phyloP scores from a whole-genome alignment of 2,329 filamentous ascomycete species.

The Xenoacremonium recifei region DNA sequence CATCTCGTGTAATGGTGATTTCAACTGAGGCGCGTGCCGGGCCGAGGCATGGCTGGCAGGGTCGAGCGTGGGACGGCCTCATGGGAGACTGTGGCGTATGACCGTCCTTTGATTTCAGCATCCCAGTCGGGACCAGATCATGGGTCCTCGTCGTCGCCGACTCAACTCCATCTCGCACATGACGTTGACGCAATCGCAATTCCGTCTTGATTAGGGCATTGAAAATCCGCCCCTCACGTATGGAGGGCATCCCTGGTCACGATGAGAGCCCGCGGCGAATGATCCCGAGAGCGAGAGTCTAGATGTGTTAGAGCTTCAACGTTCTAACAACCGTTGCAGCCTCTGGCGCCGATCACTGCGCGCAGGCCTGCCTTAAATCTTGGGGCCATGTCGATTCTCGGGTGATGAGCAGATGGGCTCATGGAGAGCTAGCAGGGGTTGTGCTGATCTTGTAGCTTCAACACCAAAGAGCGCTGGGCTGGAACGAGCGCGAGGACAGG shows the following conservation, averaged over 20 bases:
- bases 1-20: conserved; percentile 6
- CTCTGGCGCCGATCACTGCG: conserved; percentile 20
- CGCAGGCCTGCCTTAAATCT: conserved; percentile 21
- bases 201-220: conserved; percentile 1
- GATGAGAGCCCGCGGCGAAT: not conserved
- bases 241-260: conserved; percentile 1
- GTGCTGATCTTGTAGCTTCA: conserved; percentile 27
- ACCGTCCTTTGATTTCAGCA: not conserved
- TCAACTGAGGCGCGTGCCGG: not conserved
- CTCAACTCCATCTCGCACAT: conserved; percentile 6
- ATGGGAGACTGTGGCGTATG: not conserved
- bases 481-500: too few relatives aligned
- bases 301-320: not conserved
- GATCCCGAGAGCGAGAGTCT: not conserved
- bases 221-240: conserved; percentile 1
- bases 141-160: conserved; percentile 1
- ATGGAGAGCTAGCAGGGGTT: conserved; percentile 24
- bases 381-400: conserved; percentile 23
- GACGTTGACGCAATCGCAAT: conserved; percentile 9
- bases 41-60: not conserved
- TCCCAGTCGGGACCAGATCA: not conserved
- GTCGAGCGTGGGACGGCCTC: not conserved
- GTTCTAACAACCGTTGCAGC: conserved; percentile 14
- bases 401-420: conserved; percentile 23
- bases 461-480: too few relatives aligned